These are phyloP conservation scores for Lomentospora prolificans DNA, from an alignment of 2,329 filamentous ascomycete species.

Conservation along the genomic window DNA sequence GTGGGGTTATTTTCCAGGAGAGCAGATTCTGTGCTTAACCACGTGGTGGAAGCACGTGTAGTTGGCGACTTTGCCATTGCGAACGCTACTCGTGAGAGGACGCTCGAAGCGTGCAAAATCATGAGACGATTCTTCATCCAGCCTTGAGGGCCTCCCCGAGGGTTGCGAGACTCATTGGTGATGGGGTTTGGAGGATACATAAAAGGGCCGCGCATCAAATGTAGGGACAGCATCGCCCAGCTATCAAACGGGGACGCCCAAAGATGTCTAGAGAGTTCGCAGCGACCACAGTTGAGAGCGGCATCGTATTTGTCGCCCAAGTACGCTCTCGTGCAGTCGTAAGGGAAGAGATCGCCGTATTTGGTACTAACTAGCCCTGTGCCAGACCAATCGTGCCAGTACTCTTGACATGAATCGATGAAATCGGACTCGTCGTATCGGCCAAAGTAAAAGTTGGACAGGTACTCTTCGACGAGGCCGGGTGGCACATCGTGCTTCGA, in stretches of 20 bases:
- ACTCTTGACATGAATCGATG: conserved; percentile 31
- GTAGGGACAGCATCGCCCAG: conserved; percentile 29
- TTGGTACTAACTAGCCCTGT: conserved; percentile 21
- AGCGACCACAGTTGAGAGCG: conserved; percentile 22
- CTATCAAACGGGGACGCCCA: conserved; percentile 35
- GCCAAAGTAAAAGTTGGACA: conserved; percentile 27
- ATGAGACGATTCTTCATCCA: conserved; percentile 27
- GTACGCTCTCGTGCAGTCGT: conserved; percentile 37
- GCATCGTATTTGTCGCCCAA: conserved; percentile 10
- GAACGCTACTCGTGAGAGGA: conserved; percentile 21
- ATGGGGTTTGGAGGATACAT: conserved; percentile 20
- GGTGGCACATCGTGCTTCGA: conserved; percentile 26
- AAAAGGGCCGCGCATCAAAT: conserved; percentile 24
- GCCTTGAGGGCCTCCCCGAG: conserved; percentile 11
- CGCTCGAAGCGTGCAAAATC: conserved; percentile 21
- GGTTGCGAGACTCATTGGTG: neutral
- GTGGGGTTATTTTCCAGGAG: conserved; percentile 12
- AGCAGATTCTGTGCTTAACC: conserved; percentile 18
- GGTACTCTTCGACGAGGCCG: conserved; percentile 33
- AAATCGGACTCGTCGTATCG: conserved; percentile 30
- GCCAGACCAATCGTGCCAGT: conserved; percentile 35
- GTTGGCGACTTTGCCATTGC: conserved; percentile 23
- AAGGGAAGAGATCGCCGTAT: conserved; percentile 25
- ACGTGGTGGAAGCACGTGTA: conserved; percentile 21
- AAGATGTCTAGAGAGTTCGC: conserved; percentile 33